Evolutionary conservation across 441 rosid genomes (phyloP), one percentile per base, ranked within the genome.

Genomic region (Dalechampia spathulata): DNA sequence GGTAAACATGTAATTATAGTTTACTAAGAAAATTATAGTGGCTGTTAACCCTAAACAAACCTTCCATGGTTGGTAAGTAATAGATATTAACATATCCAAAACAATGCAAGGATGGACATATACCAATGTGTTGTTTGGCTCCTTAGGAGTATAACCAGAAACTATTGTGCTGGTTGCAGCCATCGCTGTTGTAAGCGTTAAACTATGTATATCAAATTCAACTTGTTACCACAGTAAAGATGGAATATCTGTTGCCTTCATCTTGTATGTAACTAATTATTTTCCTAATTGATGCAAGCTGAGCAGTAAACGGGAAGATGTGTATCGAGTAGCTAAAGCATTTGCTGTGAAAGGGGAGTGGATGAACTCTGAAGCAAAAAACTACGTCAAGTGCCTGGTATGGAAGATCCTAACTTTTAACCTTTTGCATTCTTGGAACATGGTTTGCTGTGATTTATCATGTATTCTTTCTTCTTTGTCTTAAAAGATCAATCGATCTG

Each of bases 301-400:
- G 56, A 72, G 72, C 78, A 93, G 99, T 59, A 76, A 76, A 51
- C 82, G 93, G 19, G 97, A 87, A 71, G 97, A 93, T 63, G 86
- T 93, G 52, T 89, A 85, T 55, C 81, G 79, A 0, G 86, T 77
- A n/a, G 71, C 85, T 49, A 89, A 82, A 68, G 78, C 86, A 58
- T 78, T 78, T 60, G 72, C 85, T 60, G 67, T 78, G 26, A 86
- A 75, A 71, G 85, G 84, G 51, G 92, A 85, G 56, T 61, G 79
- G 75, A 71, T 63, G 58, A 48, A 58, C 39, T 68, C 84, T 28
- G 93, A 89, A 77, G 81, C 81, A 37, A 78, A 72, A 70, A 52
- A 65, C 53, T 93, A 81, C 63, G 61, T 83, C 49, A 77, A 78
- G 50, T 80, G 81, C 66, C 72, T 87, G 95, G 97, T 93, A 78